Evolutionary conservation across 805 yeast species (phyloP).

Genomic region (Candida parachauliodes): DNA sequence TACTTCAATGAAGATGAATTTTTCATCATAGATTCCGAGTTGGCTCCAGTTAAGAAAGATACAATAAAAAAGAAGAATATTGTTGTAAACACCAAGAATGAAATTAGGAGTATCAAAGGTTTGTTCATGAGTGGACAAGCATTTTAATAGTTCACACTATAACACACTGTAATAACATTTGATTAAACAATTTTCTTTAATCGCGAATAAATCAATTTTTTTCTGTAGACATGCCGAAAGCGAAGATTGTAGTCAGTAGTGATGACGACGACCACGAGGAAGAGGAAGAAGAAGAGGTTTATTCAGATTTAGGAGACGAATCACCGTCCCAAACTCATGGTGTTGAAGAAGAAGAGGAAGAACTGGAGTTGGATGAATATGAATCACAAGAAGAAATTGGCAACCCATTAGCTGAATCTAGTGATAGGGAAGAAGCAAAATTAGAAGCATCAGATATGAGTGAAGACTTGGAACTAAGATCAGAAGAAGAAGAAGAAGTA

Average conservation of each 20-base stretch:
- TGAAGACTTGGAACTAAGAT: constrained; percentile 32
- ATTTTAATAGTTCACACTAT: too few relatives aligned
- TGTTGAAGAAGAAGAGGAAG: constrained; percentile 11
- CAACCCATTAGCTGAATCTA: constrained; percentile 18
- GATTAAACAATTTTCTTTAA: too few relatives aligned
- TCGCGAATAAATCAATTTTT: too few relatives aligned
- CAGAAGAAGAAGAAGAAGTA: constrained; percentile 21
- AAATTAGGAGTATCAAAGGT: constrained; percentile 42
- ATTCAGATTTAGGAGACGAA: background rate
- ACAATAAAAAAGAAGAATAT: constrained; percentile 22
- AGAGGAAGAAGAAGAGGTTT: constrained; percentile 8
- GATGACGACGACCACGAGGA: too few relatives aligned
- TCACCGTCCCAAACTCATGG: background rate
- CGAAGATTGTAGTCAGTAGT: background rate
- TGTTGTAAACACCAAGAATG: constrained; percentile 32
- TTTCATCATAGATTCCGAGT: constrained; percentile 15
- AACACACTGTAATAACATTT: too few relatives aligned
- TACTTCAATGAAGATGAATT: constrained; percentile 31
- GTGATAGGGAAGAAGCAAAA: constrained; percentile 16
- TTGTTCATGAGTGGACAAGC: constrained; percentile 37
- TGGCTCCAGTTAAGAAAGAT: background rate
- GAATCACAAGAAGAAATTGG: constrained; percentile 18
- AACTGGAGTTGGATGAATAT: constrained; percentile 15
- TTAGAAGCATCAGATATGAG: constrained; percentile 35
- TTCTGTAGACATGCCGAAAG: background rate